phyloP scores from a whole-genome alignment of 441 rosid species.

The Iberis amara region DNA sequence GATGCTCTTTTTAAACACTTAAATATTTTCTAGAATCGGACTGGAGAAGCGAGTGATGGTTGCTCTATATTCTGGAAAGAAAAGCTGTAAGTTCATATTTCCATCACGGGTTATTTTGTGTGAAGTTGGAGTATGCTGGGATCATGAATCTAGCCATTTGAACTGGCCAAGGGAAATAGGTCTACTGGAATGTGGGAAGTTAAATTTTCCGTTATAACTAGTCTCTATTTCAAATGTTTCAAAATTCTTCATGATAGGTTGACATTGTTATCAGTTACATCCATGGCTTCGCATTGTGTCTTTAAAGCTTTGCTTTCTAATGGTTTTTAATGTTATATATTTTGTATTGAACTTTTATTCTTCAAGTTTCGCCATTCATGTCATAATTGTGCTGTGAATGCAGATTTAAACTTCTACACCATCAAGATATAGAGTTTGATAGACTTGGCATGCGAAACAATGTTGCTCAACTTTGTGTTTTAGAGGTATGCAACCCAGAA shows the following conservation, averaged over 20 bases:
- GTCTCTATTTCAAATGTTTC: slow-evolving; percentile 1
- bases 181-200: not conserved
- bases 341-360: slow-evolving; percentile 27
- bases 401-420: slow-evolving; percentile 79
- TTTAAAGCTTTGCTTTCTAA: slow-evolving; percentile 3
- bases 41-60: slow-evolving; percentile 84
- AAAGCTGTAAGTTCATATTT: slow-evolving; percentile 42
- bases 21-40: slow-evolving; percentile 56
- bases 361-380: slow-evolving; percentile 11
- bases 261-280: not conserved
- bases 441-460: slow-evolving; percentile 77
- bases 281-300: slow-evolving; percentile 4
- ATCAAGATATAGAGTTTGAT: slow-evolving; percentile 76
- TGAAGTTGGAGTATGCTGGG: slow-evolving; percentile 7
- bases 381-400: slow-evolving; percentile 31
- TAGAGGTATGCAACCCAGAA: slow-evolving; percentile 46
- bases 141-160: slow-evolving; percentile 13
- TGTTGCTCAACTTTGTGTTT: slow-evolving; percentile 90
- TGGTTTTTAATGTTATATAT: slow-evolving; percentile 8
- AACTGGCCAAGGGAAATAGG: not conserved
- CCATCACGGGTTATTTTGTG: slow-evolving; percentile 2
- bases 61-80: slow-evolving; percentile 91
- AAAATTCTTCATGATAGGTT: not conserved
- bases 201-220: not conserved
- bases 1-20: slow-evolving; percentile 11